A percentile compares a stretch with the other conserved stretches of the same genome.
Evolutionary conservation across 2,329 filamentous ascomycete genomes (phyloP).

Genomic region (Hymenoscyphus fructigenus): DNA sequence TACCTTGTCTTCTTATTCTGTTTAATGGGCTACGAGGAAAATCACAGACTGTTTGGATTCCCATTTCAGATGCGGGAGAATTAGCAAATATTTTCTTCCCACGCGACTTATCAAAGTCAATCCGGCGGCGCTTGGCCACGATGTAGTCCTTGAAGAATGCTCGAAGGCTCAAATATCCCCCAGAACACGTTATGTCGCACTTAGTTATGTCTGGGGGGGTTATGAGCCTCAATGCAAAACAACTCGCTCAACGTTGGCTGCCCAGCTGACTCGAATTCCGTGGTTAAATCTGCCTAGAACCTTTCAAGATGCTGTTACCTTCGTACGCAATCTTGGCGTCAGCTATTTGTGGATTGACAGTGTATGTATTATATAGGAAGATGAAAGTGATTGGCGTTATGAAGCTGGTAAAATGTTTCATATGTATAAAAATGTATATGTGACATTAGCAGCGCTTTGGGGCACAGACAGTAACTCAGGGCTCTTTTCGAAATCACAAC

Average conservation of each 20-base stretch:
- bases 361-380: not conserved
- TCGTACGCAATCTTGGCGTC: not conserved
- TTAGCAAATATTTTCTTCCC: not conserved
- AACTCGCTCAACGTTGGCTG: not conserved
- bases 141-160: not conserved
- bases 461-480: not conserved
- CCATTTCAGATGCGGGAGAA: not conserved
- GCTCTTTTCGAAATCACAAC: not conserved
- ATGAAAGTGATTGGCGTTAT: not conserved
- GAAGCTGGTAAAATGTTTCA: not conserved
- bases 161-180: not conserved
- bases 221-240: not conserved
- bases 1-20: not conserved
- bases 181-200: not conserved
- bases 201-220: not conserved
- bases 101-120: not conserved
- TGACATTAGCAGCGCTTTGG: not conserved
- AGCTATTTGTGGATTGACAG: not conserved
- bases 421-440: not conserved
- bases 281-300: not conserved
- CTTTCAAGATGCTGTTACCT: not conserved
- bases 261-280: not conserved
- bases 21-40: not conserved
- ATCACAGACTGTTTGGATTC: not conserved
- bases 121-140: not conserved